phyloP scores from a whole-genome alignment of 2,329 filamentous ascomycete genomes.

The Aspergillus luchuensis region DNA sequence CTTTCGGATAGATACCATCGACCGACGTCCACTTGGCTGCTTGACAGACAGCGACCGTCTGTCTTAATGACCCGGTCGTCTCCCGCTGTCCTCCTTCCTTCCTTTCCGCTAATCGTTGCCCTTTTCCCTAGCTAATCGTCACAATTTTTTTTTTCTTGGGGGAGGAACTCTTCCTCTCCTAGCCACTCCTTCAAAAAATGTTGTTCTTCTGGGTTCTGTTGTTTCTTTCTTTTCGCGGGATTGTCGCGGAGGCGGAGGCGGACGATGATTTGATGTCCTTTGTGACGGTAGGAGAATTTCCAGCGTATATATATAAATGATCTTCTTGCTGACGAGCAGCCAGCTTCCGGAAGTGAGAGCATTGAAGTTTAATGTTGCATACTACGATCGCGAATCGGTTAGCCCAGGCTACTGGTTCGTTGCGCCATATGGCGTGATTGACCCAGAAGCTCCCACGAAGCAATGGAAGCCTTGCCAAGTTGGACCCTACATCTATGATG shows the following conservation, averaged over 20 bases:
- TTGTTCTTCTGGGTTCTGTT: constrained; percentile 30
- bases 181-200: constrained; percentile 32
- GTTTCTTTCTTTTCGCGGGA: constrained; percentile 26
- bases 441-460: constrained; percentile 27
- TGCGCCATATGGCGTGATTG: constrained; percentile 44
- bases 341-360: constrained; percentile 31
- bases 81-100: not conserved
- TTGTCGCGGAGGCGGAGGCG: constrained; percentile 25
- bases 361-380: constrained; percentile 31
- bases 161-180: constrained; percentile 24
- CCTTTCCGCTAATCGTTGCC: not conserved
- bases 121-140: constrained; percentile 11
- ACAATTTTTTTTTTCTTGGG: constrained; percentile 11
- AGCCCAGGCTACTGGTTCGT: constrained; percentile 54
- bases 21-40: not conserved
- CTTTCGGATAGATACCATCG: constrained; percentile 1
- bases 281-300: constrained; percentile 29
- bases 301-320: not conserved
- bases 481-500: constrained; percentile 54
- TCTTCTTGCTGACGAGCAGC: constrained; percentile 4
- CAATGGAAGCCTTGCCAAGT: constrained; percentile 46
- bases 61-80: constrained; percentile 11
- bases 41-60: constrained; percentile 10
- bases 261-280: constrained; percentile 40
- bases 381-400: constrained; percentile 28